Conservation (phyloP, 2,329 filamentous ascomycete species). For the Gremmenia infestans region DNA sequence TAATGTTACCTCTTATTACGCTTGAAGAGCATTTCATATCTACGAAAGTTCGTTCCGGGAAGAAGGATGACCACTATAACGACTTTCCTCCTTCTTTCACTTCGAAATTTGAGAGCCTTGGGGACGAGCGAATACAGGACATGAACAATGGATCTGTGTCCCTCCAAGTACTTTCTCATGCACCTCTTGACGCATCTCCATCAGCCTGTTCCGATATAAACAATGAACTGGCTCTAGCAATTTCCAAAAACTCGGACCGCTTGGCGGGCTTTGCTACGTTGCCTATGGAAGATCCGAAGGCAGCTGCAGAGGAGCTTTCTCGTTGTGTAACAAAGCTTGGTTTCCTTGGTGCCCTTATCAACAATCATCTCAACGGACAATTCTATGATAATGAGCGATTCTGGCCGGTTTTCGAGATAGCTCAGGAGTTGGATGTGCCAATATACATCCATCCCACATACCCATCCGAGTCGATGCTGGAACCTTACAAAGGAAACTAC, state of each 20-base stretch:
- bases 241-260: conserved; percentile 32
- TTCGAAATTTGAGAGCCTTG: conserved; percentile 18
- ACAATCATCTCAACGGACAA: conserved; percentile 35
- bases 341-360: conserved; percentile 45
- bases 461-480: conserved; percentile 28
- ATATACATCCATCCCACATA: conserved; percentile 40
- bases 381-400: conserved; percentile 42
- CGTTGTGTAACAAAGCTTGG: conserved; percentile 39
- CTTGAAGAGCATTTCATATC: conserved; percentile 38
- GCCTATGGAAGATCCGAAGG: conserved; percentile 34
- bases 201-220: conserved; percentile 26
- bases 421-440: conserved; percentile 38
- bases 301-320: conserved; percentile 33
- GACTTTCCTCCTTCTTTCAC: background rate
- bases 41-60: conserved; percentile 9
- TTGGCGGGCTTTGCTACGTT: conserved; percentile 40
- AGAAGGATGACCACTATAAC: conserved; percentile 24
- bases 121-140: conserved; percentile 21
- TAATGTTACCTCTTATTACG: conserved; percentile 31
- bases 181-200: conserved; percentile 11
- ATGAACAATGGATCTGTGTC: conserved; percentile 24
- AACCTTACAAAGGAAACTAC: conserved; percentile 31
- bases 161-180: conserved; percentile 32
- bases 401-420: conserved; percentile 32
- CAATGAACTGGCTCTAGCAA: conserved; percentile 30